Evolutionary conservation across 176 grass and related monocot genomes (phyloP).

Genomic region (Bothriochloa decipiens): DNA sequence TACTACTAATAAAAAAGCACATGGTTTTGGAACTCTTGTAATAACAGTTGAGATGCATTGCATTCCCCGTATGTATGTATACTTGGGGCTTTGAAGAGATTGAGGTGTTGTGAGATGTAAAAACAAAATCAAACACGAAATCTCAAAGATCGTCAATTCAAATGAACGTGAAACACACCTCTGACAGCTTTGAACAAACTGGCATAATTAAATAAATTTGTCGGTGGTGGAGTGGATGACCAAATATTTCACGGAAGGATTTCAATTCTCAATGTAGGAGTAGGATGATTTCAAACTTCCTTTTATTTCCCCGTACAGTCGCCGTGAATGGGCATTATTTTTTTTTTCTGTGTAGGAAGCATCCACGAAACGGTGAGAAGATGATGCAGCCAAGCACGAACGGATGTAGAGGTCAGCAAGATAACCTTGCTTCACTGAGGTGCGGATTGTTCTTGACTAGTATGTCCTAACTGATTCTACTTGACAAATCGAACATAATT

Average conservation of each 20-base stretch:
- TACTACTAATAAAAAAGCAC: background rate
- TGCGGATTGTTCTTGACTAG: background rate
- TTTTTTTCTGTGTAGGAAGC: background rate
- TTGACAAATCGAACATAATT: constrained; percentile 19
- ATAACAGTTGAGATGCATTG: no score
- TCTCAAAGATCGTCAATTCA: background rate
- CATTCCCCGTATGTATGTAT: no score
- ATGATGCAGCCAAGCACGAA: background rate
- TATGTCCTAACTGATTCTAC: background rate
- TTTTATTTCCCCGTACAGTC: no score
- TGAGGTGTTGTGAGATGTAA: background rate
- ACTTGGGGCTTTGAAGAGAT: no score
- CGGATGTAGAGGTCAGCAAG: background rate
- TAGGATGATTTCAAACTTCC: background rate
- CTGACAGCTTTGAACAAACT: background rate
- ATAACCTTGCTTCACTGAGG: background rate
- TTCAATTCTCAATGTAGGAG: background rate
- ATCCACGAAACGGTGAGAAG: no score
- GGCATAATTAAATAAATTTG: constrained; percentile 1
- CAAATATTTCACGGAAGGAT: background rate
- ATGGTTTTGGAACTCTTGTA: background rate
- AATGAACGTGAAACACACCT: background rate
- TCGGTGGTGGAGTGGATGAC: background rate
- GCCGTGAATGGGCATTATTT: background rate
- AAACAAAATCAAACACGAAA: background rate